Base-by-base conservation (phyloP, 2,329 filamentous ascomycete genomes). In the Penicillium sp. region DNA sequence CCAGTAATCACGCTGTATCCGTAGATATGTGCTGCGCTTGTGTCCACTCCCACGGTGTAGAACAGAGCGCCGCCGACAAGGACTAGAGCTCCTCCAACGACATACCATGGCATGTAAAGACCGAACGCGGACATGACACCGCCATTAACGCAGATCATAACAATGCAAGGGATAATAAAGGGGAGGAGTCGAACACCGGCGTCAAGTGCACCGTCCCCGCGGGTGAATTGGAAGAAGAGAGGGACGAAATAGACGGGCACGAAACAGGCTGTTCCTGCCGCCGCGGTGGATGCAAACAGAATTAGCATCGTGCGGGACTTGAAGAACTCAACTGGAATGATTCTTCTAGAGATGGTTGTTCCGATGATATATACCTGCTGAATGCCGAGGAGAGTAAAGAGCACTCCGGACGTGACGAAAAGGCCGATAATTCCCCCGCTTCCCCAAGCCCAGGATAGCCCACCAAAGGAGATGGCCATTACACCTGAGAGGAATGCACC, bases 401-500 rank as follows among this genome's bases (percentile, higher is more conserved):
- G 61, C 0, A 79, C 67, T 1, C 71, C 78, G 16, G 76, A 78
- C 1, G 79, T 65, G 16, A 79, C 70, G 61, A 80, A 81, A 4
- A 78, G 68, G 0, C 71, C 72, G 45, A 84, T 80, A 8, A 57
- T 50, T 2, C 44, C 18, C 0, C 70, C 72, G 4, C 69, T 73
- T 41, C 69, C 63, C 81, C 82, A 86, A 0, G 71, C 60, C 48
- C 76, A 84, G 7, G 75, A 35, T 0, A 69, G 66, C 2, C 82
- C 82, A 8, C 79, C 81, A 40, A 83, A 80, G 50, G 73, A 74
- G 54, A 84, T 74, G 2, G 74, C 79, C 67, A 85, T 75, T 26
- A 80, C 68, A 30, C 79, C 59, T 7, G 67, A 66, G 1, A 73
- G 62, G 36, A 77, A 74, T n/a, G 72, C 70, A 2, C 72, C 79